Conservation (phyloP, 805 yeast species). For the Starmerella bombicola region DNA sequence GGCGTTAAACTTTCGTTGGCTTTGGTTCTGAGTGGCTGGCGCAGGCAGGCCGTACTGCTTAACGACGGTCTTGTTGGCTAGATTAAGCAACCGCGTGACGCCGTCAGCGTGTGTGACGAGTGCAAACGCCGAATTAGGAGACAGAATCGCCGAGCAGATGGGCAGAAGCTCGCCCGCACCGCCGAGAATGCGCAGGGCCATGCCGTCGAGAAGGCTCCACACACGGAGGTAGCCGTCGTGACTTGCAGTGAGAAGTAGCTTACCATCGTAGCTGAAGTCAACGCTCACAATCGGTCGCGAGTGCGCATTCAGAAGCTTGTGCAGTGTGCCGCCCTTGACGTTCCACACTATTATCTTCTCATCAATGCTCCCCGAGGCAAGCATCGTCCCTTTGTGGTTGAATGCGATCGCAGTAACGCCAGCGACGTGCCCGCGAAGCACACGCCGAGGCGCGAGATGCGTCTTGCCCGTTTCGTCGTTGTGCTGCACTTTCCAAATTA, state of each 20-base stretch:
- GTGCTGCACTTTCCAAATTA: slow-evolving; percentile 48
- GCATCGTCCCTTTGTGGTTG: slow-evolving; percentile 60
- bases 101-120: slow-evolving; percentile 76
- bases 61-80: slow-evolving; percentile 2
- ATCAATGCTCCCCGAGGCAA: slow-evolving; percentile 77
- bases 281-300: slow-evolving; percentile 76
- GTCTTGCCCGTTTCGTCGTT: slow-evolving; percentile 4
- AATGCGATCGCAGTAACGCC: slow-evolving; percentile 65
- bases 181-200: slow-evolving; percentile 54
- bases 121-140: slow-evolving; percentile 71
- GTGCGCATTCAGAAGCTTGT: slow-evolving; percentile 81
- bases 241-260: slow-evolving; percentile 74
- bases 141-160: slow-evolving; percentile 54
- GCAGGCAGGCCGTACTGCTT: slow-evolving; percentile 1
- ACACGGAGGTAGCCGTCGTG: slow-evolving; percentile 83
- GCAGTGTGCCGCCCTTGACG: slow-evolving; percentile 49
- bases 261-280: slow-evolving; percentile 63
- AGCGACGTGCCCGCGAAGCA: slow-evolving; percentile 67
- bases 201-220: slow-evolving; percentile 47
- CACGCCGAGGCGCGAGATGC: slow-evolving; percentile 32
- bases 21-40: background rate
- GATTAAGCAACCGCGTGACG: slow-evolving; percentile 15
- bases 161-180: slow-evolving; percentile 47
- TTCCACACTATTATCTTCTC: slow-evolving; percentile 92
- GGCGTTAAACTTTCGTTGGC: background rate